Percentiles rank a stretch among this genome's conserved stretches.
Conservation (phyloP, 768 basidiomycete genomes). For the Phallus indusiatus region DNA sequence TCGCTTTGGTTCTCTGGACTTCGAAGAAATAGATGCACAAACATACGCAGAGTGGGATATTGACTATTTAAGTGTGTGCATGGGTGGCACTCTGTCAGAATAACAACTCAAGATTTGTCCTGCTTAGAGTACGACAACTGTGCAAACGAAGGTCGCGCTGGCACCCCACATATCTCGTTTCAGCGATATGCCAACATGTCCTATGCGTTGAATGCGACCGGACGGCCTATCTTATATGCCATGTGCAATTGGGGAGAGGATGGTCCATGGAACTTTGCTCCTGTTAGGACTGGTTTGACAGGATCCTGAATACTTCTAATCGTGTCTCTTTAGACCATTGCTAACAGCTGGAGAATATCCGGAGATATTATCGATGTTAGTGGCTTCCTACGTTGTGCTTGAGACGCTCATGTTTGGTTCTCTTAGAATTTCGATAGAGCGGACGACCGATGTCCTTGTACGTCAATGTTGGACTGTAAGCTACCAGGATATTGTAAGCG, state of each 20-base stretch:
- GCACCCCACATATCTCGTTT: slow-evolving; percentile 26
- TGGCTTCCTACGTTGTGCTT: not conserved
- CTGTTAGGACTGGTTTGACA: slow-evolving; percentile 3
- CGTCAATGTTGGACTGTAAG: slow-evolving; percentile 27
- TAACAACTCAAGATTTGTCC: not conserved
- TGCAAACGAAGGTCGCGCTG: slow-evolving; percentile 29
- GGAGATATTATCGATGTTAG: slow-evolving; percentile 16
- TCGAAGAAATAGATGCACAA: slow-evolving; percentile 32
- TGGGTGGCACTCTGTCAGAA: not conserved
- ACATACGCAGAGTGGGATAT: slow-evolving; percentile 31
- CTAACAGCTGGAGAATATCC: slow-evolving; percentile 17
- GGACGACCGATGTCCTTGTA: slow-evolving; percentile 30
- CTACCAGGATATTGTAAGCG: slow-evolving; percentile 27
- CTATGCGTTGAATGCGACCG: slow-evolving; percentile 28
- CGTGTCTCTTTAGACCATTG: slow-evolving; percentile 15
- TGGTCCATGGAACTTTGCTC: slow-evolving; percentile 30
- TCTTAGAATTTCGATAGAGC: slow-evolving; percentile 24
- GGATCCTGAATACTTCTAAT: not conserved
- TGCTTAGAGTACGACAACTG: slow-evolving; percentile 31
- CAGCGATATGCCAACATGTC: slow-evolving; percentile 30
- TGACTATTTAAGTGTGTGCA: slow-evolving; percentile 25
- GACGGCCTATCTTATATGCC: slow-evolving; percentile 29
- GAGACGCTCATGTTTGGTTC: not conserved
- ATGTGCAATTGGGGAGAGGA: slow-evolving; percentile 36
- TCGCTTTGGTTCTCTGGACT: slow-evolving; percentile 30